A percentile compares a stretch with the other conserved stretches of the same genome.
Evolutionary conservation across 129 eudicot genomes (phyloP).

Genomic region (Artemisia argyi): DNA sequence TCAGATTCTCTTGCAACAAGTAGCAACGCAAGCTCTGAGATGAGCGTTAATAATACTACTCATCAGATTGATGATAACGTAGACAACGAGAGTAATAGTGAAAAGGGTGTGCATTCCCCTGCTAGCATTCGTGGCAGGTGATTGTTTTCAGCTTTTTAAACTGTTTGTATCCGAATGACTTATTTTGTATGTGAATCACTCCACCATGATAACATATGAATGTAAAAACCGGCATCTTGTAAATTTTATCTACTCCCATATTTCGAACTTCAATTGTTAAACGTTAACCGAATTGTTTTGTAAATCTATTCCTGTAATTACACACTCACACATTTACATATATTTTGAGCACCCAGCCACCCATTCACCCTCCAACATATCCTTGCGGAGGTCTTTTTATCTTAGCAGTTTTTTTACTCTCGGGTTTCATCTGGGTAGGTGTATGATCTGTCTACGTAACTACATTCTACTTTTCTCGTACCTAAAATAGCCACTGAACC

Average conservation of each 20-base stretch:
- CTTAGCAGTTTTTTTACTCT: too few relatives aligned
- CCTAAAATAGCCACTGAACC: neutral
- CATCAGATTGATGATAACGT: slow-evolving; percentile 41
- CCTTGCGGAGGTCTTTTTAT: too few relatives aligned
- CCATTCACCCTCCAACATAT: too few relatives aligned
- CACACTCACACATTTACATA: too few relatives aligned
- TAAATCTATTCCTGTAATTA: too few relatives aligned
- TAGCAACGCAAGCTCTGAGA: slow-evolving; percentile 95
- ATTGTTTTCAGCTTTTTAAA: slow-evolving; percentile 4
- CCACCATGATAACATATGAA: slow-evolving; percentile 10
- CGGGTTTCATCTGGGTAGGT: too few relatives aligned
- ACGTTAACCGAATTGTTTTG: neutral
- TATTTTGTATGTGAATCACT: slow-evolving; percentile 23
- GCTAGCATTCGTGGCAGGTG: slow-evolving; percentile 63
- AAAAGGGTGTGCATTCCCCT: slow-evolving; percentile 56
- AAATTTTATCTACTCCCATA: neutral
- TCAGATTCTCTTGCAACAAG: slow-evolving; percentile 87
- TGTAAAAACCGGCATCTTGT: slow-evolving; percentile 7
- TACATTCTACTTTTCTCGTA: too few relatives aligned
- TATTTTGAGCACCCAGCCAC: too few relatives aligned
- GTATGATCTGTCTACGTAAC: too few relatives aligned
- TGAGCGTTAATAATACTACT: slow-evolving; percentile 64
- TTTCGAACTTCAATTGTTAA: neutral
- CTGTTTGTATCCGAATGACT: neutral
- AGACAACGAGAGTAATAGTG: slow-evolving; percentile 66